A percentile compares a stretch with the other conserved stretches of the same genome.
Conservation (phyloP, 2,329 filamentous ascomycete species). For the Lecanicillium sp. region DNA sequence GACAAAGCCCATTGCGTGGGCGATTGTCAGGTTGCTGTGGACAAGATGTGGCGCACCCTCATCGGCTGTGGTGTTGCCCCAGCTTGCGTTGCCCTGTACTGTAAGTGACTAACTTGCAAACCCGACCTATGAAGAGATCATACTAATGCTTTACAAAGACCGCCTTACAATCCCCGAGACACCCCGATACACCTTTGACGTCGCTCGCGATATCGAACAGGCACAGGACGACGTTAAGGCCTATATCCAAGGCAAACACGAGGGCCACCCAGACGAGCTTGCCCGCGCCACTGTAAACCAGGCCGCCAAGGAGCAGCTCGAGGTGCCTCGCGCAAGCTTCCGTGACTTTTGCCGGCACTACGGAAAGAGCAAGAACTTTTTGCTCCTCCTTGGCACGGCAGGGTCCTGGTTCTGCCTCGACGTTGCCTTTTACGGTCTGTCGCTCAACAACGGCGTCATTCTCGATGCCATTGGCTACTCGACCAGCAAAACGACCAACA, state of each 20-base stretch:
- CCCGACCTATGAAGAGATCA: too few species aligned
- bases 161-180: constrained; percentile 81
- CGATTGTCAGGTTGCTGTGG: constrained; percentile 42
- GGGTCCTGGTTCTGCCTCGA: constrained; percentile 76
- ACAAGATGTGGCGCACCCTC: constrained; percentile 81
- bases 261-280: constrained; percentile 60
- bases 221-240: constrained; percentile 64
- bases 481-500: constrained; percentile 33
- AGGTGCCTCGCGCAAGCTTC: constrained; percentile 64
- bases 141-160: constrained; percentile 17
- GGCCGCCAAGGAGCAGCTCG: constrained; percentile 45
- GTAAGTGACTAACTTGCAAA: constrained; percentile 16
- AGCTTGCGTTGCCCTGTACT: constrained; percentile 76
- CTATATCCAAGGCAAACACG: constrained; percentile 59
- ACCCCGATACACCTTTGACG: constrained; percentile 80
- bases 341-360: constrained; percentile 67
- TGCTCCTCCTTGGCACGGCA: constrained; percentile 69
- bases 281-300: constrained; percentile 51
- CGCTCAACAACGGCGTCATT: constrained; percentile 69
- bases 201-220: constrained; percentile 66
- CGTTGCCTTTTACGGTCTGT: constrained; percentile 58
- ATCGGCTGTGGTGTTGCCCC: constrained; percentile 78
- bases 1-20: constrained; percentile 45
- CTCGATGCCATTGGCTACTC: constrained; percentile 66
- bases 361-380: constrained; percentile 60